Evolutionary conservation across 306 rosid species (phyloP), one percentile per base, ranked within the genome.

Genomic region (Castanospermum australe): DNA sequence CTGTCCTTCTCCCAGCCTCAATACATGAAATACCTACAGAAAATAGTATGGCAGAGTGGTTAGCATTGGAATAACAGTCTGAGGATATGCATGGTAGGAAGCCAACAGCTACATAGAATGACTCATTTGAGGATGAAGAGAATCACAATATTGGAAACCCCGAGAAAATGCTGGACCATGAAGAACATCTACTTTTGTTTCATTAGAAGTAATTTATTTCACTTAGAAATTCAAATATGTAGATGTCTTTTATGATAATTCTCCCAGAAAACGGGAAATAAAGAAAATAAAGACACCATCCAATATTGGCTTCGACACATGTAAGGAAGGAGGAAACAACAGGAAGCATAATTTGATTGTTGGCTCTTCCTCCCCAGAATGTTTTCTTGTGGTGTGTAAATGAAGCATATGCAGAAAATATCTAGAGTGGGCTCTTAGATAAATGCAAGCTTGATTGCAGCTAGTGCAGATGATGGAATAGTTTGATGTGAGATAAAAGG

Each of bases 21-120:
- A 75, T 56, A 65, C 83, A 89, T 95, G 99, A 84, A 89, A 90
- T 72, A 90, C 88, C 99, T 95, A 84, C 79, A 86, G 68, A 62
- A 44, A 77, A 67, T 12, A 84, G 74, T 25, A 55, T 12, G 14
- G 30, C 30, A 77, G n/a, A n/a, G 45, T 2, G 39, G 62, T 79
- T 45, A 83, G 55, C 57, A 60, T 64, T 21, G 65, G n/a, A 45
- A 65, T 8, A 69, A 76, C 42, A 55, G 48, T 33, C 47, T 24
- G 35, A n/a, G 41, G 36, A 10, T 54, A 75, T 62, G 67, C 71
- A 38, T 14, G 12, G 28, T 42, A 61, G 73, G 41, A 68, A 12
- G 52, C 36, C 22, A 74, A 68, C 32, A 50, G 57, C 41, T 17
- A 59, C 22, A 30, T 74, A 52, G 5, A 22, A 20, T 45, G 56